Base-by-base conservation (phyloP, 1,139 yeast genomes). In the Casaregolazyma lundiana region DNA sequence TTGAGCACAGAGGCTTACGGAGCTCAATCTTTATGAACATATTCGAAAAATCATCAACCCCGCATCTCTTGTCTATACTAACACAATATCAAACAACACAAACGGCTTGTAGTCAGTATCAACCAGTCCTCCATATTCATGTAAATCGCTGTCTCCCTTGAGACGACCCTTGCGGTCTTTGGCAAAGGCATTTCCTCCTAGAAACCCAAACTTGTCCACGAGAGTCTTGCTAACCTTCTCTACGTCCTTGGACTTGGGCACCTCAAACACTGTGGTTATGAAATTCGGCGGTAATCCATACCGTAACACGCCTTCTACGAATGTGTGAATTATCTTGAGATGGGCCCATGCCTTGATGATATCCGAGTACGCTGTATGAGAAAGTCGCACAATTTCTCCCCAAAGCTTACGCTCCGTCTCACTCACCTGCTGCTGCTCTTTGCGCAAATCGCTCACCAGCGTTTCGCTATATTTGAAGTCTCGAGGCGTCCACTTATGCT, bases 211-310 rank as follows among this genome's bases (percentile, higher is more conserved):
- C 64, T 87, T 81, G 41, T 73, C 74, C 43, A 84, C 68, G 53
- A 90, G 72, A 54, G 82, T 84, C 53, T 76, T 71, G 66, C 84
- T 88, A 38, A 88, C 81, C 63, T 76, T 79, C 40, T 71, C 71
- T 35, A 79, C 57, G 45, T 52, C 46, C 46, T 54, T 52, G 17
- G 47, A 36, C 13, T 32, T 32, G 11, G 44, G 41, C 38, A 47
- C 55, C 21, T 51, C 43, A 19, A 64, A 61, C 55, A 70, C 62
- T 58, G 73, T 59, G 55, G 77, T 73, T 45, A 82, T 68, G 65
- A 92, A 92, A 62, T 84, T 84, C 35, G 98, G 97, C 34, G 98
- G 98, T 53, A 92, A 77, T 1, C 99, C 99, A 66, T 92, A 92
- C 66, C 98, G 83, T 63, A 92, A 76, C 11, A 92, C 96, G 49